Base-by-base conservation (phyloP, 352 stramenopile species). In the Phytophthora hybrid region DNA sequence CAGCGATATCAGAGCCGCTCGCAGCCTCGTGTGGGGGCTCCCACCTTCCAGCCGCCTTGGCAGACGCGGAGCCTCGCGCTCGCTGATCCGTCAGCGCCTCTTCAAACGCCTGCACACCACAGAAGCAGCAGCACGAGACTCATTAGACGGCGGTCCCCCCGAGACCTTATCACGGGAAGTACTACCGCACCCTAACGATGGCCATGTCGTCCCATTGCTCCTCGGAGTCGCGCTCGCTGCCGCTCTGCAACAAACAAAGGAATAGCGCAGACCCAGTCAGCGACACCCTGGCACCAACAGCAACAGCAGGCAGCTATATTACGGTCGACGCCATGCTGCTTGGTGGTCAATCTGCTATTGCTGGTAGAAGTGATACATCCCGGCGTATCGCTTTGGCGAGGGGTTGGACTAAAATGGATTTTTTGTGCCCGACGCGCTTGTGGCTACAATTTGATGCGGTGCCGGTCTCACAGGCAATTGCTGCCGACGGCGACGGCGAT, bases 191-290 rank as follows among this genome's bases (percentile, higher is more conserved):
- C 76, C 85, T 70, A 32, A 94, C 85, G 59, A 94, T 93, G 56
- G 87, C 87, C 84, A 94, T 90, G 73, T 94, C 87, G 65, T 94
- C 87, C 87, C 87, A 94, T 84, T 87, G 82, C 59, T 93, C 85
- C 26, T 89, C 85, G n/a, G 62, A 76, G 13, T 73, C 69, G 6
- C 81, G 69, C 7, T 88, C 79, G 37, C 83, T 92, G 66, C 63
- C 76, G 56, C 71, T 89, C 84, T 91, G 44, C 58, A 23, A 34
- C 6, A 61, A 61, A 16, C 7, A 51, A 9, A 66, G 4, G 21
- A 4, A 65, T 10, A 53, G 56, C 31, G 11, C 16, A 59, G 26
- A 23, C 5, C 18, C 9, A 59, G 14, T 47, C 39, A 47, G 39
- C 39, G 39, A 47, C 39, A 47, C 39, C 7, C 39, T 47, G 39